Evolutionary conservation across 73 alveolate species (phyloP).

Genomic region (Paramecium octaurelia): DNA sequence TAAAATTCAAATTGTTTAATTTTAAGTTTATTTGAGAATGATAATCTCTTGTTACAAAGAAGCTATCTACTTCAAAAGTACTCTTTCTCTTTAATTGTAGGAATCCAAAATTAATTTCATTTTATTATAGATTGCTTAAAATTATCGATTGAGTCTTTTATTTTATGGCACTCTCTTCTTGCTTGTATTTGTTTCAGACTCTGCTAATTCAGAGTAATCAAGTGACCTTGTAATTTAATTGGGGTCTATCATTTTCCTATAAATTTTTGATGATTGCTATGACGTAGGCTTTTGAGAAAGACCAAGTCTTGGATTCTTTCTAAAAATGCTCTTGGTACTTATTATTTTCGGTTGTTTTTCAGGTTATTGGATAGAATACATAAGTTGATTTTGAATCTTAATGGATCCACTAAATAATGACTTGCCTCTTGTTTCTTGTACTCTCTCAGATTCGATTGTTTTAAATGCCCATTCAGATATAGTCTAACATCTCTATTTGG

Average conservation of each 20-base stretch:
- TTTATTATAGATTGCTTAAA: background rate
- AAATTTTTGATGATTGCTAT: background rate
- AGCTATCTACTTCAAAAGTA: background rate
- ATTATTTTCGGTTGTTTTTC: background rate
- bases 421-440: background rate
- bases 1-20: background rate
- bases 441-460: conserved; percentile 21
- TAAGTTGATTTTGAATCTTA: background rate
- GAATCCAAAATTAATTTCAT: conserved; percentile 29
- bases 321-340: background rate
- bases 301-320: background rate
- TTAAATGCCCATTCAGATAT: conserved; percentile 25
- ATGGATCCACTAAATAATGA: background rate
- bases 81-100: background rate
- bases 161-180: background rate
- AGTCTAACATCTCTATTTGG: background rate
- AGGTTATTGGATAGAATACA: background rate
- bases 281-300: background rate
- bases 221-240: background rate
- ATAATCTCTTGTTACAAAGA: background rate
- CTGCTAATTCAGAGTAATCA: background rate
- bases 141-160: background rate
- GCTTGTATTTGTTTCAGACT: background rate
- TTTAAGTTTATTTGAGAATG: background rate
- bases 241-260: background rate